Evolutionary conservation across 1,284 basidiomycete species (phyloP).

Genomic region (Boletellus deceptivus): DNA sequence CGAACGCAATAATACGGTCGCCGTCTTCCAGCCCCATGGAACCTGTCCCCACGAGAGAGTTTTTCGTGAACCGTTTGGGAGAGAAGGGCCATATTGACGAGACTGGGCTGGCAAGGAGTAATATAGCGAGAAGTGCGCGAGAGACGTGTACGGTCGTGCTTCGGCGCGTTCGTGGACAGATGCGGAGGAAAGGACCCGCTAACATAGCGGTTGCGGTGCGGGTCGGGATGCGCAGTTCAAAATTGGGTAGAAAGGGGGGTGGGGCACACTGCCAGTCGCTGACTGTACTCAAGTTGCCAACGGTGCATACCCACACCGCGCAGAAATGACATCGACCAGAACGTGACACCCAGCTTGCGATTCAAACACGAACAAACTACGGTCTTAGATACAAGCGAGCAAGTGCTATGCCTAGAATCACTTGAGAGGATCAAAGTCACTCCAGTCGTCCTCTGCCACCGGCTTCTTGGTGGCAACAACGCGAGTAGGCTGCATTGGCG

Average conservation of each 20-base stretch:
- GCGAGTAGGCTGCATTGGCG: constrained; percentile 54
- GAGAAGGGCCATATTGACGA: constrained; percentile 75
- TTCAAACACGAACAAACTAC: constrained; percentile 29
- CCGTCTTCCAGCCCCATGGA: constrained; percentile 73
- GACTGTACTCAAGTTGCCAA: neutral
- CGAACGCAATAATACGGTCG: constrained; percentile 81
- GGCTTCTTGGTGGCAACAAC: constrained; percentile 43
- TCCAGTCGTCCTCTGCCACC: constrained; percentile 63
- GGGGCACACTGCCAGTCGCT: neutral
- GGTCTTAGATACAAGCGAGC: neutral
- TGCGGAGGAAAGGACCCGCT: neutral
- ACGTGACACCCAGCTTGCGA: neutral
- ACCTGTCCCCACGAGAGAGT: constrained; percentile 81
- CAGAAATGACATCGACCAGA: neutral
- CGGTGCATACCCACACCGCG: constrained; percentile 9
- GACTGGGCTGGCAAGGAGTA: constrained; percentile 25
- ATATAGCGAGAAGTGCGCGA: constrained; percentile 12
- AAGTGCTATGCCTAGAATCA: constrained; percentile 17
- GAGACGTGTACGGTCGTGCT: neutral
- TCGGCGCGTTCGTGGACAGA: neutral
- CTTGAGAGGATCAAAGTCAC: constrained; percentile 70
- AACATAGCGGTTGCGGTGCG: constrained; percentile 11
- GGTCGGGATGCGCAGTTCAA: neutral
- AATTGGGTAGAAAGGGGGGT: neutral
- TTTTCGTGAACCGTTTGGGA: constrained; percentile 82